phyloP scores from a whole-genome alignment of 345 rosid genomes.

The Citropsis articulata region DNA sequence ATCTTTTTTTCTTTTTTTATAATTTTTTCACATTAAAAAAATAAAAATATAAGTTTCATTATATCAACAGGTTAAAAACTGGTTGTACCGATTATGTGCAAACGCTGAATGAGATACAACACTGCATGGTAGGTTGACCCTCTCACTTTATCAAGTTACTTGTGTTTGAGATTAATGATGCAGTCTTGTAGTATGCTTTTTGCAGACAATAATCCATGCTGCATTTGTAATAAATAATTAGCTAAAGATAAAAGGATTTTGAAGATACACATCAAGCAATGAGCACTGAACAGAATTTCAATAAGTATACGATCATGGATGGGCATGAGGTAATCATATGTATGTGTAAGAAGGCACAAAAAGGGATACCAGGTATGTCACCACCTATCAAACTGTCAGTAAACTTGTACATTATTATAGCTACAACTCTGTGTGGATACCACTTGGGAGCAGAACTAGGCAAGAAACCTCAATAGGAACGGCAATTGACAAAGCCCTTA shows the following conservation, averaged over 20 bases:
- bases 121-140: too few species aligned
- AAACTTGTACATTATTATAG: not conserved
- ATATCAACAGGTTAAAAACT: too few species aligned
- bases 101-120: too few species aligned
- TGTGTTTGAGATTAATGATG: slow-evolving; percentile 82
- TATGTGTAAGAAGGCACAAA: not conserved
- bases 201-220: slow-evolving; percentile 84
- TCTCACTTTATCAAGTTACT: too few species aligned
- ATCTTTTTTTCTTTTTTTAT: too few species aligned
- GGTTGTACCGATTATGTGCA: too few species aligned
- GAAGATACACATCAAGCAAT: not conserved
- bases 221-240: slow-evolving; percentile 26
- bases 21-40: too few species aligned
- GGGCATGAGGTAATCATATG: not conserved
- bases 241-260: not conserved
- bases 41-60: too few species aligned
- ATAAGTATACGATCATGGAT: not conserved
- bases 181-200: slow-evolving; percentile 89
- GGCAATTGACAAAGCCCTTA: not conserved
- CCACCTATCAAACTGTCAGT: not conserved
- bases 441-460: not conserved
- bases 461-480: not conserved
- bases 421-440: not conserved
- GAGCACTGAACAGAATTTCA: not conserved
- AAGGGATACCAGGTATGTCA: not conserved